Conservation (phyloP, 2,329 filamentous ascomycete genomes). For the Colletotrichum nymphaeae region DNA sequence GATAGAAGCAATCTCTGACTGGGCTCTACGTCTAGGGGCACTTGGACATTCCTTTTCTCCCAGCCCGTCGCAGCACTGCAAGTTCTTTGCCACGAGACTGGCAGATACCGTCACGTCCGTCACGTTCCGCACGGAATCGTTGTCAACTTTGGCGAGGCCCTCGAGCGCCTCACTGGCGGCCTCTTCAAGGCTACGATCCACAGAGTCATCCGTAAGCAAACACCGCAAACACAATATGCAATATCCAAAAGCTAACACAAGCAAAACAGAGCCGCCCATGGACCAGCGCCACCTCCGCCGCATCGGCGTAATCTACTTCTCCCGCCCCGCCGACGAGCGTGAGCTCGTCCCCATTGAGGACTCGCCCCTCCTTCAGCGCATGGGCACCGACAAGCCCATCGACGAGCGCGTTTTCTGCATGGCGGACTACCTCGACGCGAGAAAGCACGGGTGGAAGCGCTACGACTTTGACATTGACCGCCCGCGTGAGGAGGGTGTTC, state of each 20-base stretch:
- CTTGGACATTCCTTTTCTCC: constrained; percentile 51
- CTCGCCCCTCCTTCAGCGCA: constrained; percentile 46
- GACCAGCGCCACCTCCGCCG: constrained; percentile 50
- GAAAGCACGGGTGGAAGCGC: constrained; percentile 45
- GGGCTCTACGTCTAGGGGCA: too few relatives aligned
- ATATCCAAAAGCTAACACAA: background rate
- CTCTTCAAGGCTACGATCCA: constrained; percentile 47
- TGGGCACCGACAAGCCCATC: constrained; percentile 43
- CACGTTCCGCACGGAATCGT: constrained; percentile 49
- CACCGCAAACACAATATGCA: background rate
- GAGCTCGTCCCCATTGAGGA: constrained; percentile 48
- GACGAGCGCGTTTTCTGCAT: constrained; percentile 43
- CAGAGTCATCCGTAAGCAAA: constrained; percentile 37
- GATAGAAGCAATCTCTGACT: too few relatives aligned
- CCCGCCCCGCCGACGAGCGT: constrained; percentile 49
- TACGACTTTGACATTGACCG: constrained; percentile 43
- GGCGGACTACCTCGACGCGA: constrained; percentile 43
- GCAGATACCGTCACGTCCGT: constrained; percentile 50
- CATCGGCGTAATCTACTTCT: constrained; percentile 53
- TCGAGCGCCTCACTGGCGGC: constrained; percentile 45
- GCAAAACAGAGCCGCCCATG: constrained; percentile 39
- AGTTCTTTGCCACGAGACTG: constrained; percentile 46
- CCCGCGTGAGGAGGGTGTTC: constrained; percentile 20
- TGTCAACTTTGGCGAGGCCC: constrained; percentile 50
- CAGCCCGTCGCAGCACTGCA: constrained; percentile 53